Base-by-base conservation (phyloP, 441 rosid species). In the Croton setiger region DNA sequence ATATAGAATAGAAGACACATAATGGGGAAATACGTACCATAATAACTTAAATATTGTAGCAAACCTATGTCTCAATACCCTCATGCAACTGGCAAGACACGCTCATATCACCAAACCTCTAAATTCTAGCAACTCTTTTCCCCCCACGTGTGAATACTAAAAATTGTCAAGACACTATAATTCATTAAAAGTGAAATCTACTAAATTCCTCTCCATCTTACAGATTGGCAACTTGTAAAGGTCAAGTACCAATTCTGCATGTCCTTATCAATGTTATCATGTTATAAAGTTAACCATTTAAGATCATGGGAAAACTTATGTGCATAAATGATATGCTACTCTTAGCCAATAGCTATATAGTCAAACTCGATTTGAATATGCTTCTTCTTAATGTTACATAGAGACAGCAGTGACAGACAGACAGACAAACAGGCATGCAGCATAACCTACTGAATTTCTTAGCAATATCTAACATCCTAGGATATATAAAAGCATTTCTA, bases 401-500 rank as follows among this genome's bases (percentile, higher is more conserved):
- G 4, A 33, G 54, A 49, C 31, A 27, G 31, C 31, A 49, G 12
- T 1, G 53, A 15, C 7, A 4, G 53, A 48, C 18, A 48, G 17
- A 48, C 18, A 49, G 20, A 48, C 8, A 39, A 14, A 2, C 13
- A 47, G 33, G n/a, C n/a, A n/a, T n/a, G n/a, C n/a, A 27, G 31
- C 31, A 27, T 27, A 27, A 27, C 31, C 31, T 27, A 27, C 31
- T 27, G 31, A 27, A 27, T 27, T 27, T 27, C 31, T 27, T 27
- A 31, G 36, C 12, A 60, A n/a, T 52, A 51, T 55, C 31, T 14
- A 27, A 62, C 35, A 53, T 62, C 52, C 21, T 43, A n/a, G 52
- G 44, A 8, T 17, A 64, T 74, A 41, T 4, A 31, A 64, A 20
- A 41, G 68, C 35, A 68, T 51, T 15, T 52, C 43, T 33, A 52